A percentile compares a stretch with the other conserved stretches of the same genome.
These are phyloP conservation scores for Aspergillus sp. DNA, from an alignment of 2,329 filamentous ascomycete genomes.

Conservation along the genomic window DNA sequence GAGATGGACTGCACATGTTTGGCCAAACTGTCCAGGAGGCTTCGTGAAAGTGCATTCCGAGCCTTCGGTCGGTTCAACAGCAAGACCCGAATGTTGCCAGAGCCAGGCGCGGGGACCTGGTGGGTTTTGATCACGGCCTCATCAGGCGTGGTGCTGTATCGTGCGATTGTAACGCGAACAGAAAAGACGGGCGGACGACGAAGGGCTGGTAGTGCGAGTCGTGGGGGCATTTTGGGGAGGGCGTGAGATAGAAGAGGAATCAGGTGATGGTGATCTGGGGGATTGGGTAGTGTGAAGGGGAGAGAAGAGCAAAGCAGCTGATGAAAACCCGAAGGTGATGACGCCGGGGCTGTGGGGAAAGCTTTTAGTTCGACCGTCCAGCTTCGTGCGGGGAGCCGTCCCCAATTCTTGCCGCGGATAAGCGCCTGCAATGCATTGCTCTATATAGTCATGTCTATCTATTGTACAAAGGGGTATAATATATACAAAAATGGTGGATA, in stretches of 20 bases:
- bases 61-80: slow-evolving; percentile 81
- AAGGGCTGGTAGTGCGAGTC: slow-evolving; percentile 28
- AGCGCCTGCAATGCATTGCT: slow-evolving; percentile 7
- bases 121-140: slow-evolving; percentile 62
- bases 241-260: background rate
- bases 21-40: slow-evolving; percentile 70
- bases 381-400: slow-evolving; percentile 4
- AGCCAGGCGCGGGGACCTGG: slow-evolving; percentile 72
- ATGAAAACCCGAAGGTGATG: background rate
- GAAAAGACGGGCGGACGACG: slow-evolving; percentile 18
- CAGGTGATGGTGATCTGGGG: slow-evolving; percentile 4
- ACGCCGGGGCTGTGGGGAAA: slow-evolving; percentile 23
- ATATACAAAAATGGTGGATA: slow-evolving; percentile 16
- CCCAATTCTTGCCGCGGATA: slow-evolving; percentile 16
- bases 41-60: slow-evolving; percentile 85
- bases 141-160: slow-evolving; percentile 34
- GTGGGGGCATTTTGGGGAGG: slow-evolving; percentile 31
- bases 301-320: background rate
- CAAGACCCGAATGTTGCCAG: slow-evolving; percentile 82
- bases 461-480: slow-evolving; percentile 2
- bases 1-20: slow-evolving; percentile 72
- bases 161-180: slow-evolving; percentile 31
- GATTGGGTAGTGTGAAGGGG: background rate
- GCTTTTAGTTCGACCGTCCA: background rate
- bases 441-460: background rate